Conservation (phyloP, 352 stramenopile genomes). For the Globisporangium apiculatum region DNA sequence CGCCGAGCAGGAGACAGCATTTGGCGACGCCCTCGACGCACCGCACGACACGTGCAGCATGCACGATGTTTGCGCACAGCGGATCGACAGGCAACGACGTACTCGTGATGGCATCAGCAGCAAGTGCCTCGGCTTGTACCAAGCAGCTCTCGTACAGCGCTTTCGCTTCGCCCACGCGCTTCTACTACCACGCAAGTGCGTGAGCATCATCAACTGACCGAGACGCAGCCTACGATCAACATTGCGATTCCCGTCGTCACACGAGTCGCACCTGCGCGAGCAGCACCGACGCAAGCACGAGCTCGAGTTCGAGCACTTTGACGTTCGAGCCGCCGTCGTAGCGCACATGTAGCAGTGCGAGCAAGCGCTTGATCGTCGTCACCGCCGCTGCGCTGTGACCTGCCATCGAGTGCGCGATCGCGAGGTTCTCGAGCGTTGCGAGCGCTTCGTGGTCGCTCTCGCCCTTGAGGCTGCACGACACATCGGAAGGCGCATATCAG, state of each 20-base stretch:
- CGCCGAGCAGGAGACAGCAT: slow-evolving; percentile 44
- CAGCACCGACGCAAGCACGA: slow-evolving; percentile 26
- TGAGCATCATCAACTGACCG: no score
- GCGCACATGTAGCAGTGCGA: slow-evolving; percentile 16
- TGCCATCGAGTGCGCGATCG: slow-evolving; percentile 20
- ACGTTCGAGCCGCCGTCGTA: slow-evolving; percentile 51
- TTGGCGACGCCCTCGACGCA: slow-evolving; percentile 44
- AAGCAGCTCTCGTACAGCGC: slow-evolving; percentile 31
- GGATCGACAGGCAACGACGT: neutral
- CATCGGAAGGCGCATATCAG: neutral
- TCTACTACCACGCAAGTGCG: slow-evolving; percentile 13
- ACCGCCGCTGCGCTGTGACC: slow-evolving; percentile 15
- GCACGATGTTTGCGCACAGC: neutral
- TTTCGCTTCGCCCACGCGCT: slow-evolving; percentile 30
- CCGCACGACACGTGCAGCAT: slow-evolving; percentile 15
- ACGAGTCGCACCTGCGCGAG: slow-evolving; percentile 30
- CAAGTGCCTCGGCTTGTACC: slow-evolving; percentile 14
- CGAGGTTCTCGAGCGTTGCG: slow-evolving; percentile 40
- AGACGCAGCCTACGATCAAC: no score
- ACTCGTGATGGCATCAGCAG: neutral
- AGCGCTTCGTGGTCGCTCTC: slow-evolving; percentile 24
- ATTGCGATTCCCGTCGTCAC: neutral
- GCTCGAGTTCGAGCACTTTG: slow-evolving; percentile 29
- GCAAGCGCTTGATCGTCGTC: slow-evolving; percentile 22
- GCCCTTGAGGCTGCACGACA: slow-evolving; percentile 22